Base-by-base conservation (phyloP, 805 yeast species). In the Monosporozyma siamensis region DNA sequence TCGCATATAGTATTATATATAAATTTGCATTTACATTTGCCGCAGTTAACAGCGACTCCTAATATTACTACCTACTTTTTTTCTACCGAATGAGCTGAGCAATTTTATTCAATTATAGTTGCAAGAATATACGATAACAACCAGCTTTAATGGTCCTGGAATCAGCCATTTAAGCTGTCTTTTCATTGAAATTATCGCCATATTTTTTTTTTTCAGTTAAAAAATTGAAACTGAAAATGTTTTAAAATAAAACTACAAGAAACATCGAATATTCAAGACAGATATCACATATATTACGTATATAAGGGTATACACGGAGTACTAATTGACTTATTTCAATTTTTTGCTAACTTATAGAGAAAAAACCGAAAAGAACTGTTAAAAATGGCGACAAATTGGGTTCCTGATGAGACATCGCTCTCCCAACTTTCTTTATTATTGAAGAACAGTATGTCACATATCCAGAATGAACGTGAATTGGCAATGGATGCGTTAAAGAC, bases 401-500 rank as follows among this genome's bases (percentile, higher is more conserved):
- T 67, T 6, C 86, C 95, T 4, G 79, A 82, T 54, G 66, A 71
- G 4, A 68, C 69, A 31, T 74, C 82, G 23, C 60, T 83, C 39
- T 69, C 67, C 41, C 92, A 85, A 62, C 70, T 89, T 46, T 75
- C 75, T 39, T 64, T 68, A 17, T 78, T 88, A 22, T 71, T 89
- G 47, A 69, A 72, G 38, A 85, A 85, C n/a, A 77, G 95, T 2
- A 68, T 85, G 49, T 78, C 92, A 2, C 63, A 81, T 10, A 66
- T 74, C 49, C 67, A 74, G 24, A 51, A 55, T 2, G 75, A 71
- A 36, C 72, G 95, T 45, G 61, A 65, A 22, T 69, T 69, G 26
- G 95, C 97, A 11, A 83, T 82, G 46, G 78, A 75, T 35, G 85
- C 89, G 2, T 70, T 89, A 41, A 74, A 73, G 15, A 75, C 72